Percentiles rank a stretch among this genome's conserved stretches.
Evolutionary conservation across 2,329 filamentous ascomycete genomes (phyloP).

Genomic region (Aspergillus glaucus): DNA sequence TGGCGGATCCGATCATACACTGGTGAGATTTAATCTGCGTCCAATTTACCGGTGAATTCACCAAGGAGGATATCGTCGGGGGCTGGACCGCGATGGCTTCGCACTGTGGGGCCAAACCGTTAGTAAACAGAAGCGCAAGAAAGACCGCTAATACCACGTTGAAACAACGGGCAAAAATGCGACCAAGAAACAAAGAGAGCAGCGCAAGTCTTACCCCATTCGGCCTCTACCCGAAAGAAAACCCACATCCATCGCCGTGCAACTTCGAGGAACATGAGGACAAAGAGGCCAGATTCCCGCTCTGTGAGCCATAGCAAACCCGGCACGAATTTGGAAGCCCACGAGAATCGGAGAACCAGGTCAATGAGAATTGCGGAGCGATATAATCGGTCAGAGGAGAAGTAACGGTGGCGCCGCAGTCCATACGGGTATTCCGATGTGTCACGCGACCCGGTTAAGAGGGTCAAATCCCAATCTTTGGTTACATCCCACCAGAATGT

Average conservation of each 20-base stretch:
- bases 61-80: slow-evolving; percentile 69
- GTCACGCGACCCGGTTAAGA: slow-evolving; percentile 61
- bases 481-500: slow-evolving; percentile 98
- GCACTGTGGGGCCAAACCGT: slow-evolving; percentile 33
- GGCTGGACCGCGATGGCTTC: slow-evolving; percentile 49
- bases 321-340: slow-evolving; percentile 79
- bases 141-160: neutral
- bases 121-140: slow-evolving; percentile 9
- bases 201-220: slow-evolving; percentile 60
- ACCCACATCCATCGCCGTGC: slow-evolving; percentile 92
- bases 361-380: slow-evolving; percentile 76
- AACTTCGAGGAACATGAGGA: slow-evolving; percentile 82
- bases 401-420: slow-evolving; percentile 66
- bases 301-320: slow-evolving; percentile 79
- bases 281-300: slow-evolving; percentile 80
- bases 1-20: no score
- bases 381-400: slow-evolving; percentile 69
- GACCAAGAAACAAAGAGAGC: neutral
- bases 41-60: slow-evolving; percentile 62
- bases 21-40: slow-evolving; percentile 45
- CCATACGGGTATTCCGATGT: slow-evolving; percentile 67
- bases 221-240: slow-evolving; percentile 89
- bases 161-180: neutral
- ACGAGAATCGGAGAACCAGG: slow-evolving; percentile 76
- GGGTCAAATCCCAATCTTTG: slow-evolving; percentile 91